These are phyloP conservation scores for Cochlearia excelsa DNA, from an alignment of 345 rosid genomes.

Conservation along the genomic window DNA sequence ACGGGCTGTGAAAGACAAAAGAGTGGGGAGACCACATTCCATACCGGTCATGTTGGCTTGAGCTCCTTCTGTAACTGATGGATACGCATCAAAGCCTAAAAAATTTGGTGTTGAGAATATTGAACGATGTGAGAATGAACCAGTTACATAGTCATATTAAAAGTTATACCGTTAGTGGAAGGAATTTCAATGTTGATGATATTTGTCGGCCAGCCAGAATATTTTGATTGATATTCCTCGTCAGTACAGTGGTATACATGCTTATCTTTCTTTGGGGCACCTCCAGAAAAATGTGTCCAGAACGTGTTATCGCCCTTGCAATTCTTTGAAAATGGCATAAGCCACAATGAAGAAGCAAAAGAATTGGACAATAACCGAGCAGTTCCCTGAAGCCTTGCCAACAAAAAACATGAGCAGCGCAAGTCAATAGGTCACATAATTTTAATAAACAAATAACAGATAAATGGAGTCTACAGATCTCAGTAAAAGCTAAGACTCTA, in stretches of 20 bases:
- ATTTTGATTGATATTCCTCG: slow-evolving; percentile 67
- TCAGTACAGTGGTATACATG: slow-evolving; percentile 70
- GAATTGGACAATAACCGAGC: slow-evolving; percentile 88
- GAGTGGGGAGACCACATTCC: slow-evolving; percentile 93
- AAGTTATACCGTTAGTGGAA: slow-evolving; percentile 58
- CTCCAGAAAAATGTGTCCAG: slow-evolving; percentile 69
- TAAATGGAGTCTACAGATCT: neutral
- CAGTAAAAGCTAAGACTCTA: slow-evolving; percentile 17
- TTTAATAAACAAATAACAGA: slow-evolving; percentile 12
- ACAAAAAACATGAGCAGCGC: slow-evolving; percentile 36
- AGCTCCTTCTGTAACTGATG: slow-evolving; percentile 56
- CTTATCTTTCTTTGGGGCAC: slow-evolving; percentile 48
- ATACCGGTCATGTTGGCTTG: slow-evolving; percentile 62
- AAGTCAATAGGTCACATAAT: slow-evolving; percentile 36
- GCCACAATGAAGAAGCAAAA: slow-evolving; percentile 86
- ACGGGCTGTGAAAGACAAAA: slow-evolving; percentile 89
- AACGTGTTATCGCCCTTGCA: slow-evolving; percentile 68
- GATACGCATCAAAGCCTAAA: slow-evolving; percentile 55
- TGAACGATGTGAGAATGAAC: slow-evolving; percentile 16
- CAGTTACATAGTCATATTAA: slow-evolving; percentile 1
- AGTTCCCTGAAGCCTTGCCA: slow-evolving; percentile 94
- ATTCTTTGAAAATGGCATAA: slow-evolving; percentile 85
- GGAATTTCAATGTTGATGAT: slow-evolving; percentile 91
- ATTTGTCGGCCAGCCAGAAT: slow-evolving; percentile 98
- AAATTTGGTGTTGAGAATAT: slow-evolving; percentile 3